phyloP scores from a whole-genome alignment of 2,329 filamentous ascomycete genomes.

The Neurospora crassa region DNA sequence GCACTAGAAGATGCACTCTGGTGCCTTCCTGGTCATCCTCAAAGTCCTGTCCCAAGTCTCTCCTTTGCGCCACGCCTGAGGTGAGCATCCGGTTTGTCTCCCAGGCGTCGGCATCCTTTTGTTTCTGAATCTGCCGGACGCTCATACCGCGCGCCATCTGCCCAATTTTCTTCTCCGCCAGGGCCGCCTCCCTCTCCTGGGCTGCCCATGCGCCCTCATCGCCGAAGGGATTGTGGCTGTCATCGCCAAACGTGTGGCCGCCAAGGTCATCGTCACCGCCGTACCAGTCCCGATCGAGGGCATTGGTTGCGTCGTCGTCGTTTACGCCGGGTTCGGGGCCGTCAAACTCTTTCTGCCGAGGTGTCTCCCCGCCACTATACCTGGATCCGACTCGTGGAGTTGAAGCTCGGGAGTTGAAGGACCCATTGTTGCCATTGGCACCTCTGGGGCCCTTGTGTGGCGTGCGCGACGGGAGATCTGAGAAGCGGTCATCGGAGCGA shows the following conservation, averaged over 20 bases:
- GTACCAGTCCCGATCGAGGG: constrained; percentile 89
- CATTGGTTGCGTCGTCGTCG: constrained; percentile 57
- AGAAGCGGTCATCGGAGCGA: constrained; percentile 46
- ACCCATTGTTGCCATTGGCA: constrained; percentile 17
- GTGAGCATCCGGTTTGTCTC: constrained; percentile 98
- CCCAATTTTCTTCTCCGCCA: constrained; percentile 71
- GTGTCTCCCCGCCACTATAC: constrained; percentile 26
- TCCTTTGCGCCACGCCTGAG: constrained; percentile 84
- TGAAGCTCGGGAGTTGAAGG: constrained; percentile 17
- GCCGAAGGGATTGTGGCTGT: constrained; percentile 86
- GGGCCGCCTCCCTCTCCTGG: constrained; percentile 60
- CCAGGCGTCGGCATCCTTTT: constrained; percentile 95
- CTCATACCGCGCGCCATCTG: constrained; percentile 53
- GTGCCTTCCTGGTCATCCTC: constrained; percentile 85
- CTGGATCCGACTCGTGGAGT: constrained; percentile 22
- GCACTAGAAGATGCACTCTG: constrained; percentile 81
- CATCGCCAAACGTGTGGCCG: constrained; percentile 76
- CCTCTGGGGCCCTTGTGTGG: constrained; percentile 26
- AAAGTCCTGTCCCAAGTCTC: constrained; percentile 74
- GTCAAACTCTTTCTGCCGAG: constrained; percentile 49
- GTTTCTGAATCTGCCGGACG: constrained; percentile 70
- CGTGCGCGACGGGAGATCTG: constrained; percentile 36
- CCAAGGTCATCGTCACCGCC: constrained; percentile 81
- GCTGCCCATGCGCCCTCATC: constrained; percentile 64
- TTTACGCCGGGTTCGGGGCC: constrained; percentile 50